Base-by-base conservation (phyloP, 1,139 yeast species). In the Zhuliangozyma blackwelliae region DNA sequence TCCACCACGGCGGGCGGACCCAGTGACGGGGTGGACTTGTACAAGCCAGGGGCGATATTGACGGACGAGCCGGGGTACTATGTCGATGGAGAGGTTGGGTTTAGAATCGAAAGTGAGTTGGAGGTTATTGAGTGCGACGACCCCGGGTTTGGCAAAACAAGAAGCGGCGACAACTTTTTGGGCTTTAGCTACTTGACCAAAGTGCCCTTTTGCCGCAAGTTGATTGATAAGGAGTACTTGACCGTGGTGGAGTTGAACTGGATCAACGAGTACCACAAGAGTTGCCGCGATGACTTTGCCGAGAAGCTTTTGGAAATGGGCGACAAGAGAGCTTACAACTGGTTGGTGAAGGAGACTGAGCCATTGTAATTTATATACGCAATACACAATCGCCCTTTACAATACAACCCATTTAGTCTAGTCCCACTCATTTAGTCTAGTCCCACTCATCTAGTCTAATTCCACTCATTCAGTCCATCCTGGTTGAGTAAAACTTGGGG, bases 1-100 rank as follows among this genome's bases (percentile, higher is more conserved):
- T 66, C 60, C 63, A 55, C 70, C 3, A 53, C 68, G 1, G 40
- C 53, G 11, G 62, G 62, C 1, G 75, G 75, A 0, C 65, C 72
- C 3, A 30, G 33, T 7, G 51, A 52, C n/a, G 36, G 39, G 1
- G 50, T 49, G 13, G 57, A 60, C 23, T 51, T 60, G 25, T 70
- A 65, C 44, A 63, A 66, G 37, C 62, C 64, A 7, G 80, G 81
- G 1, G 77, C 69, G 12, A 67, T 76, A 29, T 50, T 75, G 12
- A 67, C 77, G 16, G 77, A 74, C 48, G 82, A 77, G 43, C 82
- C 82, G 0, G 82, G 82, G 0, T 76, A 59, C 46, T 77, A 77
- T 50, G 55, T 65, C 23, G 78, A 73, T 40, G 75, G 75, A 3
- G 64, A 65, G 30, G 72, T 61, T 46, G 82, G 82, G 0, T 63